phyloP scores from a whole-genome alignment of 352 stramenopile genomes.

The Phytophthora hybrid region DNA sequence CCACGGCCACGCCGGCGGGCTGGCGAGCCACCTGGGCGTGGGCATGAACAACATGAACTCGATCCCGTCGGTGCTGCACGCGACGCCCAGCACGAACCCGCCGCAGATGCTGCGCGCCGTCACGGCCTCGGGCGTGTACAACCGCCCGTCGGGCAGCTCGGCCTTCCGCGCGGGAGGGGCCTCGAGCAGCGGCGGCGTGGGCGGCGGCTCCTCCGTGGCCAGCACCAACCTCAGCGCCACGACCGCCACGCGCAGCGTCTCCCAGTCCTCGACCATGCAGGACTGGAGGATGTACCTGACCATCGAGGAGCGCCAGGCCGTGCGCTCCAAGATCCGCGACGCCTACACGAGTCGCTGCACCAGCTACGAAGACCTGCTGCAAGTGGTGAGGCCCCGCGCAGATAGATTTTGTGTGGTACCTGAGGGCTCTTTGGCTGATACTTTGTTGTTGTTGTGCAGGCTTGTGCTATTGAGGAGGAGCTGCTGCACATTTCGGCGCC shows the following conservation, averaged over 20 bases:
- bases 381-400: conserved; percentile 71
- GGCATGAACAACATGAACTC: conserved; percentile 84
- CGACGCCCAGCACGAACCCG: conserved; percentile 69
- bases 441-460: conserved; percentile 42
- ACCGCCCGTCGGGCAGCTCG: conserved; percentile 55
- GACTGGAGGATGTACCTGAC: conserved; percentile 92
- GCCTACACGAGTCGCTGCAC: conserved; percentile 87
- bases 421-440: no score
- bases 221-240: conserved; percentile 38
- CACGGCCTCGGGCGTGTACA: conserved; percentile 84
- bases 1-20: conserved; percentile 43
- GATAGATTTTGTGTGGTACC: background rate
- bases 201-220: conserved; percentile 9
- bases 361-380: conserved; percentile 89
- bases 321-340: conserved; percentile 89
- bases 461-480: conserved; percentile 90
- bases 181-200: conserved; percentile 29
- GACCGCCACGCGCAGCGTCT: conserved; percentile 62
- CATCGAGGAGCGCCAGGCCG: conserved; percentile 90
- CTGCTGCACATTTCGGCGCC: conserved; percentile 90
- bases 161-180: conserved; percentile 33
- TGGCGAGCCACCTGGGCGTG: conserved; percentile 63
- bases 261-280: conserved; percentile 77
- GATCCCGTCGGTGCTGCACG: conserved; percentile 84
- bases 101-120: conserved; percentile 88